A percentile compares a stretch with the other conserved stretches of the same genome.
Conservation (phyloP, 2,329 filamentous ascomycete species). For the Apiospora malaysiana region DNA sequence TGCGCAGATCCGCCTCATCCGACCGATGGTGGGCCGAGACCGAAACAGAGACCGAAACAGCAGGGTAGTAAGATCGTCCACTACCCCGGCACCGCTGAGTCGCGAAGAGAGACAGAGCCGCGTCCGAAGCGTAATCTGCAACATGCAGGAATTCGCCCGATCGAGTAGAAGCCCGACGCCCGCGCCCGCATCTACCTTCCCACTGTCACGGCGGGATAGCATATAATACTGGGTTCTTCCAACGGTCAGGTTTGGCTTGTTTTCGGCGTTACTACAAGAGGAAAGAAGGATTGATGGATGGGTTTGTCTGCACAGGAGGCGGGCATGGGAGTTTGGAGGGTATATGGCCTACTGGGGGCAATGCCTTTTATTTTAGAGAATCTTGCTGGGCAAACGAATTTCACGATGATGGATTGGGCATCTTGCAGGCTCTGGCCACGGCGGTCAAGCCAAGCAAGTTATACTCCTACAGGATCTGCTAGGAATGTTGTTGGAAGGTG, state of each 20-base stretch:
- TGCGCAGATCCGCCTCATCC: conserved; percentile 18
- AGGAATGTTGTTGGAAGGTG: neutral
- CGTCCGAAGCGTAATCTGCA: conserved; percentile 20
- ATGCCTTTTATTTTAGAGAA: neutral
- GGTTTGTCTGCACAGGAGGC: neutral
- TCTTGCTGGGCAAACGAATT: conserved; percentile 3
- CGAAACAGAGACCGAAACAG: neutral
- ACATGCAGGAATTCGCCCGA: neutral
- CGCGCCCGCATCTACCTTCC: neutral
- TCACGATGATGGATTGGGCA: conserved; percentile 1
- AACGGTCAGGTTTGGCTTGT: neutral
- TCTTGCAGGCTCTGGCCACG: neutral
- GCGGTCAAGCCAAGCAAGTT: neutral
- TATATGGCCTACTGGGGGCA: neutral
- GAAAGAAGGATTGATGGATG: neutral
- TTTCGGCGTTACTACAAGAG: conserved; percentile 17
- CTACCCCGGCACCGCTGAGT: neutral
- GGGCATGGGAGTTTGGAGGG: neutral
- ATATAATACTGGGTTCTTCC: neutral
- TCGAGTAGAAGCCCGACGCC: neutral
- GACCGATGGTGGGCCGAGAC: neutral
- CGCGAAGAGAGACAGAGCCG: conserved; percentile 15
- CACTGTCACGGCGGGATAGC: neutral
- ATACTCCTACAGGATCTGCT: neutral
- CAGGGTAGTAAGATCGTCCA: neutral